These are phyloP conservation scores for Lactifluus hygrophoroides DNA, from an alignment of 768 basidiomycete genomes.

Conservation along the genomic window DNA sequence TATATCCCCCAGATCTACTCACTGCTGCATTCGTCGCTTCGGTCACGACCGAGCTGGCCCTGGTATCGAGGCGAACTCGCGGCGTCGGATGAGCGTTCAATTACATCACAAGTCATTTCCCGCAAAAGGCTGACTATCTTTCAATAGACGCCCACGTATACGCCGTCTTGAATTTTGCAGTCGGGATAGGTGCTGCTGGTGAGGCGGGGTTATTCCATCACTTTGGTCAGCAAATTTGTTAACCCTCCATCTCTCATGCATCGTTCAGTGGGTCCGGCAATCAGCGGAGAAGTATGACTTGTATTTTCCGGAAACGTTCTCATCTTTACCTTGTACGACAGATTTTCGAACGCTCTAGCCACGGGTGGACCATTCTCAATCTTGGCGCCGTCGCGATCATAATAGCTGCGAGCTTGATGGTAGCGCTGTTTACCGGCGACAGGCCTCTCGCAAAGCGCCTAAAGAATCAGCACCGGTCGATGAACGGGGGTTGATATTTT, in stretches of 20 bases:
- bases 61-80: constrained; percentile 44
- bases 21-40: constrained; percentile 51
- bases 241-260: too few relatives aligned
- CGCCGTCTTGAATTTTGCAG: constrained; percentile 65
- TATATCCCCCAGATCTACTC: constrained; percentile 44
- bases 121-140: background rate
- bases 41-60: constrained; percentile 57
- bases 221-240: background rate
- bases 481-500: too few relatives aligned
- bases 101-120: constrained; percentile 4
- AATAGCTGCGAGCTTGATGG: constrained; percentile 31
- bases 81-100: constrained; percentile 56
- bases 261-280: constrained; percentile 52
- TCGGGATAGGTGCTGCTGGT: constrained; percentile 57
- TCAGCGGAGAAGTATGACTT: constrained; percentile 53
- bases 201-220: constrained; percentile 21
- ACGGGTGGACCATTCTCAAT: constrained; percentile 57
- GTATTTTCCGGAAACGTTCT: background rate
- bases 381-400: constrained; percentile 40
- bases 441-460: constrained; percentile 15
- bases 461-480: too few relatives aligned
- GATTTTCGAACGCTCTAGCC: constrained; percentile 48
- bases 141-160: constrained; percentile 61
- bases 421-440: constrained; percentile 42
- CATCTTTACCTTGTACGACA: constrained; percentile 22